phyloP scores from a whole-genome alignment of 805 yeast species.

The Cyberlindnera meyerae region DNA sequence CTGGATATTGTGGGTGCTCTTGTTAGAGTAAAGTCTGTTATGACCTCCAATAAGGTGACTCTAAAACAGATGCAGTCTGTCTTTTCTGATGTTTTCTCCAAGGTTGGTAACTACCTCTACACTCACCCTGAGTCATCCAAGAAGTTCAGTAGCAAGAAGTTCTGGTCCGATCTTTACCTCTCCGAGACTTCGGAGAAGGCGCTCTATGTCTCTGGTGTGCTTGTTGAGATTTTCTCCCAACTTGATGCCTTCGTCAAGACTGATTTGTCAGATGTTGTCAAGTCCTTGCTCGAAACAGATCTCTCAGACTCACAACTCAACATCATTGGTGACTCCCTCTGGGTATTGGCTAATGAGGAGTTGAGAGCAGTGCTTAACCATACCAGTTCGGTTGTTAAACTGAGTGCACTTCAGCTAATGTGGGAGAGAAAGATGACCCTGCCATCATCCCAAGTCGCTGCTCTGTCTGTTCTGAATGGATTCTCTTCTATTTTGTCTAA shows the following conservation, averaged over 20 bases:
- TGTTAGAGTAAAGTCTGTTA: slow-evolving; percentile 32
- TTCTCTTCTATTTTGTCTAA: slow-evolving; percentile 1
- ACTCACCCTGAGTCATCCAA: slow-evolving; percentile 14
- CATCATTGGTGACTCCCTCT: slow-evolving; percentile 27
- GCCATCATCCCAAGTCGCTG: too few relatives aligned
- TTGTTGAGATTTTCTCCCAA: slow-evolving; percentile 35
- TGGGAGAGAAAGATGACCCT: slow-evolving; percentile 16
- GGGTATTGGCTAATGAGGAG: slow-evolving; percentile 16
- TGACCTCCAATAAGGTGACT: slow-evolving; percentile 22
- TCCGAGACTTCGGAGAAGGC: slow-evolving; percentile 20
- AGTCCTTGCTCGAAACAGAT: slow-evolving; percentile 3
- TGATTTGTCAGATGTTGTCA: slow-evolving; percentile 14
- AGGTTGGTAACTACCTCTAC: slow-evolving; percentile 38
- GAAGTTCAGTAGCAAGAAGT: slow-evolving; percentile 21
- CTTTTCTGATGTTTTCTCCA: slow-evolving; percentile 36
- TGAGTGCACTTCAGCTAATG: slow-evolving; percentile 12
- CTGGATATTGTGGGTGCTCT: slow-evolving; percentile 46
- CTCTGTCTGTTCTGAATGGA: slow-evolving; percentile 2
- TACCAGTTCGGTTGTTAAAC: slow-evolving; percentile 7
- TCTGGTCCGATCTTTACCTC: slow-evolving; percentile 28
- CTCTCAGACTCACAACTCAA: slow-evolving; percentile 15
- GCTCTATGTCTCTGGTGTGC: slow-evolving; percentile 27
- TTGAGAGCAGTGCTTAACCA: slow-evolving; percentile 9
- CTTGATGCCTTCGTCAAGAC: slow-evolving; percentile 17
- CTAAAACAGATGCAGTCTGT: slow-evolving; percentile 24